Evolutionary conservation across 768 basidiomycete genomes (phyloP).

Genomic region (Tylopilus vinaceipallidus): DNA sequence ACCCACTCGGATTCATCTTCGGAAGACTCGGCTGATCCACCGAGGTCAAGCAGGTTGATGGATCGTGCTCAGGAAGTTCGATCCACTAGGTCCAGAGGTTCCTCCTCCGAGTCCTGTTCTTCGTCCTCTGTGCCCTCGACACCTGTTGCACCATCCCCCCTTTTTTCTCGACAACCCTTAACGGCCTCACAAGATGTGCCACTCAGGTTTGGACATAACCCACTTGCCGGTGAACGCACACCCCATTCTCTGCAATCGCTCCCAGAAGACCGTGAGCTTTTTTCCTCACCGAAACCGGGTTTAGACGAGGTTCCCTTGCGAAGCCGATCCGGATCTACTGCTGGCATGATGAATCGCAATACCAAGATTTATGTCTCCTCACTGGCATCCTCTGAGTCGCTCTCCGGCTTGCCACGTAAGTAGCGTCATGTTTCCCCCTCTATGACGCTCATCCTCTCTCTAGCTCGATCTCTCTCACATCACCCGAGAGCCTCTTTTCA

Average conservation of each 20-base stretch:
- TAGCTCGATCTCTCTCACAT: slow-evolving; percentile 19
- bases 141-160: slow-evolving; percentile 13
- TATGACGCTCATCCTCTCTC: not conserved
- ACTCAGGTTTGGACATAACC: slow-evolving; percentile 30
- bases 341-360: slow-evolving; percentile 16
- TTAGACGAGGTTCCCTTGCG: slow-evolving; percentile 7
- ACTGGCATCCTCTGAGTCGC: slow-evolving; percentile 5
- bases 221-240: slow-evolving; percentile 17
- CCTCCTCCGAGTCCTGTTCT: slow-evolving; percentile 24
- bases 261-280: slow-evolving; percentile 49
- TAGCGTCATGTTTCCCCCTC: not conserved
- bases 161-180: slow-evolving; percentile 18
- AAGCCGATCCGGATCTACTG: slow-evolving; percentile 16
- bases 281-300: slow-evolving; percentile 17
- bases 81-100: slow-evolving; percentile 20
- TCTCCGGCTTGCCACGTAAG: slow-evolving; percentile 13
- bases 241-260: slow-evolving; percentile 41
- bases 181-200: slow-evolving; percentile 24
- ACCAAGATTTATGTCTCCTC: slow-evolving; percentile 19
- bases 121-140: slow-evolving; percentile 29
- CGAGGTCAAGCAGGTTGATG: slow-evolving; percentile 5
- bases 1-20: slow-evolving; percentile 28
- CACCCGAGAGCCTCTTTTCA: slow-evolving; percentile 29
- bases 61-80: slow-evolving; percentile 2
- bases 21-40: slow-evolving; percentile 13